Base-by-base conservation (phyloP, 2,329 filamentous ascomycete species). In the Epichloe amarillans region DNA sequence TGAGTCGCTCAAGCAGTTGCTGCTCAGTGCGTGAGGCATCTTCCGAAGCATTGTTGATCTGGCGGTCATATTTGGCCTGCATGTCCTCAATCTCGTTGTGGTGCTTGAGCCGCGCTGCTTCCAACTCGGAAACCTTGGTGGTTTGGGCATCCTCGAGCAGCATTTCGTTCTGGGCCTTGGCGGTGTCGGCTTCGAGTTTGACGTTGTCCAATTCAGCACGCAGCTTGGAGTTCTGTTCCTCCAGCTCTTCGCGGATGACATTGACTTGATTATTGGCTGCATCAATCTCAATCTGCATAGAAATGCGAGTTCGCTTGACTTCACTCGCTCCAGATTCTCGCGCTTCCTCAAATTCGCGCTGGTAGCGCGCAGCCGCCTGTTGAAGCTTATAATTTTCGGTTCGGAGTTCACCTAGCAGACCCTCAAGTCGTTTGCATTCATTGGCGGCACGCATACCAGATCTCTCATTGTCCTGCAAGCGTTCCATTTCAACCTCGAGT, bases 251-350 rank as follows among this genome's bases (percentile, higher is more conserved):
- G 49, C 88, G 84, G 30, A 91, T 82, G 50, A 85, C 78, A 61
- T 94, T 91, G 65, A 91, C 85, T 60, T 95, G 84, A 63, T 87
- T 83, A 61, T 90, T 93, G 48, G 90, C 86, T 39, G 81, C 75
- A 52, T 95, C 88, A 36, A 96, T 72, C 61, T 96, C 88, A 12
- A 79, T 77, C 64, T 95, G 85, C 73, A 95, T 75, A 4, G 87
- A 76, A 55, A 84, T 79, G 53, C 86, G 85, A 14, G 84, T 87
- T 45, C 88, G 84, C 64, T 91, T 83, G 43, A 94, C 82, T 63
- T 97, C 90, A 38, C 80, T 77, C 40, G 84, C 81, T 51, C 82
- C 88, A 47, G 82, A 83, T 60, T 95, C 88, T 55, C 85, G 81
- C 10, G 88, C 86, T 60, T 95, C 87, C 53, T 88, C 80, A 59